Base-by-base conservation (phyloP, 2,329 filamentous ascomycete species). In the Macrophomina phaseolina region DNA sequence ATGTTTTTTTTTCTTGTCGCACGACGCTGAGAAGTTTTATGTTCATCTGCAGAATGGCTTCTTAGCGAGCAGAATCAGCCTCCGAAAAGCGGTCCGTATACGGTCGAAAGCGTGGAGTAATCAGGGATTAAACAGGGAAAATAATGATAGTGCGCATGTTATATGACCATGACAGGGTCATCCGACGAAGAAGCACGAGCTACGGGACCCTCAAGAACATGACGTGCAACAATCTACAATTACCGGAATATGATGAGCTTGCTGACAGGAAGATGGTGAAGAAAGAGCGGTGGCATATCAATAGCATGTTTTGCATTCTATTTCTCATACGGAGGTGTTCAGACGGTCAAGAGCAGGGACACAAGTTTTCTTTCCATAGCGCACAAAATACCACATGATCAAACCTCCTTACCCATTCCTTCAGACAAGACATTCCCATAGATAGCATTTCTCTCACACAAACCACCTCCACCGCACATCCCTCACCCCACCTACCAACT, bases 391-490 rank as follows among this genome's bases (percentile, higher is more conserved):
- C 23, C 23, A 23, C 23, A 23, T 23, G 23, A 3, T 23, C 23
- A 23, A 23, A 23, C 3, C 23, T 23, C 23, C 23, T 23, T 23
- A 23, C 23, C 23, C 23, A 23, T 23, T 23, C 23, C 23, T 23
- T 23, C 23, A 23, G 23, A 23, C 23, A 23, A 23, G 23, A 23
- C 3, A 12, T 14, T 14, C n/a, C 5, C 12, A 4, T 38, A 36
- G 14, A 4, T 38, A 36, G 14, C 8, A 4, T 23, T n/a, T 36
- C 7, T 1, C 23, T 46, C 9, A 63, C 8, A 67, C 42, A 28
- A 64, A 67, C 60, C 61, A 67, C 30, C 66, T 67, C 53, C 60
- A 67, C 34, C 66, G 18, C 23, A 65, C 32, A 46, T 67, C 66
- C 5, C 36, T 67, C 16, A 51, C n/a, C 4, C 66, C 66, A 2